Percentiles rank a stretch among this genome's conserved stretches.
Evolutionary conservation across 2,329 filamentous ascomycete species (phyloP).

Genomic region (Nothophaeocryptopus gaeumannii): DNA sequence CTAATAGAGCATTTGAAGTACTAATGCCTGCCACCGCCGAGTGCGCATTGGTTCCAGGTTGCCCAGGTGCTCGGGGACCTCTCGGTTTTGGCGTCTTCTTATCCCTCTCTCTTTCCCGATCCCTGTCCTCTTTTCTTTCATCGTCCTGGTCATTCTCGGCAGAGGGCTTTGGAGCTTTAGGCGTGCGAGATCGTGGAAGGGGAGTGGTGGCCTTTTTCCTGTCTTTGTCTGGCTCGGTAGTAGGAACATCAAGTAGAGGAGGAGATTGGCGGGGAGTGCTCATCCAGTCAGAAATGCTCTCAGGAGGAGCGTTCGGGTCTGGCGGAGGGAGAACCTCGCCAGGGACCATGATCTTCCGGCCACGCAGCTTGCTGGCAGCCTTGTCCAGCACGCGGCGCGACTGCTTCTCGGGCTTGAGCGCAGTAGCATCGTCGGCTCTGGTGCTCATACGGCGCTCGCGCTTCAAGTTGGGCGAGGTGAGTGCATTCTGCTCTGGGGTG

Average conservation of each 20-base stretch:
- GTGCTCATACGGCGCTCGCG: constrained; percentile 32
- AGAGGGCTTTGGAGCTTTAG: constrained; percentile 37
- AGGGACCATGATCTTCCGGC: constrained; percentile 42
- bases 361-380: constrained; percentile 34
- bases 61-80: constrained; percentile 42
- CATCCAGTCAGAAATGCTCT: constrained; percentile 40
- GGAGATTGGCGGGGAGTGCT: constrained; percentile 36
- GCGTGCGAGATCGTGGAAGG: constrained; percentile 34
- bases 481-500: constrained; percentile 43
- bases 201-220: constrained; percentile 22
- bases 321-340: constrained; percentile 45
- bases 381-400: constrained; percentile 30
- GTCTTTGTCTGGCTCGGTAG: constrained; percentile 19
- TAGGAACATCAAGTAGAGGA: constrained; percentile 29
- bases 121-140: constrained; percentile 13
- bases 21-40: constrained; percentile 57
- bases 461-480: constrained; percentile 36
- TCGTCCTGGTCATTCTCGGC: constrained; percentile 34
- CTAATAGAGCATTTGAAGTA: constrained; percentile 59
- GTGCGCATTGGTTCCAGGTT: constrained; percentile 53
- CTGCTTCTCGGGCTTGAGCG: constrained; percentile 24
- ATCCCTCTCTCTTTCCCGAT: constrained; percentile 32
- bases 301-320: constrained; percentile 40
- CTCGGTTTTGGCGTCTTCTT: constrained; percentile 45
- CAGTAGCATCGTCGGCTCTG: constrained; percentile 25